Conservation (phyloP, 2,329 filamentous ascomycete genomes). For the Elsinoe necatrix region DNA sequence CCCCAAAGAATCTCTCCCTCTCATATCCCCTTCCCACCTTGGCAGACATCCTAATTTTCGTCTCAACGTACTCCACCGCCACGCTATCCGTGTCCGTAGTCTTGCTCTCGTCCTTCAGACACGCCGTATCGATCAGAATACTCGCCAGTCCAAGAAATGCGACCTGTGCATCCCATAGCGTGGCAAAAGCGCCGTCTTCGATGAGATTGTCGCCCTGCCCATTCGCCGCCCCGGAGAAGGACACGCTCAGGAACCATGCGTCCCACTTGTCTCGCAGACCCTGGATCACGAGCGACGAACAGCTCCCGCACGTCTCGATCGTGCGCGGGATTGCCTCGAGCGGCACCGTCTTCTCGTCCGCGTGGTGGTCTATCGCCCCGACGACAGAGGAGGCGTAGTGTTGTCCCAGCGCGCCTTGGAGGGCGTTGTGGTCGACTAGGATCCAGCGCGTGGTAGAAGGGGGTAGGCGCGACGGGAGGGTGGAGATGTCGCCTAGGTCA, state of each 20-base stretch:
- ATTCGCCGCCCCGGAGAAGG: constrained; percentile 31
- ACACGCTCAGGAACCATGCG: constrained; percentile 16
- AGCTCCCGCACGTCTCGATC: constrained; percentile 62
- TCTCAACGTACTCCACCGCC: constrained; percentile 53
- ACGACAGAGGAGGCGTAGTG: constrained; percentile 47
- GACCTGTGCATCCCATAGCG: constrained; percentile 48
- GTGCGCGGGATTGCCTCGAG: constrained; percentile 47
- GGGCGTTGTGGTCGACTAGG: constrained; percentile 70
- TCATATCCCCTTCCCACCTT: constrained; percentile 41
- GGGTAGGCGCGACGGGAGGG: constrained; percentile 39
- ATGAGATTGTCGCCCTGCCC: constrained; percentile 33
- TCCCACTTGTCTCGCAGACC: constrained; percentile 53
- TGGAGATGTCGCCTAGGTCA: constrained; percentile 46
- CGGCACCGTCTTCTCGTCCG: constrained; percentile 55
- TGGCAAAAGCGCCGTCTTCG: constrained; percentile 30
- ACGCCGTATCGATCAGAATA: constrained; percentile 64
- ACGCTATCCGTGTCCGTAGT: constrained; percentile 53
- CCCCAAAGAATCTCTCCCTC: constrained; percentile 48
- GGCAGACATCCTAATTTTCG: constrained; percentile 37
- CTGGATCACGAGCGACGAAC: constrained; percentile 59
- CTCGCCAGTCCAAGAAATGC: constrained; percentile 61
- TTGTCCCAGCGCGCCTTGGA: constrained; percentile 53
- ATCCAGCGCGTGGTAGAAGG: constrained; percentile 58
- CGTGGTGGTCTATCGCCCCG: constrained; percentile 71
- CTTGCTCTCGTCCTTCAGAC: constrained; percentile 52